These are phyloP conservation scores for Mimosa bimucronata DNA, from an alignment of 306 rosid genomes.

Conservation along the genomic window DNA sequence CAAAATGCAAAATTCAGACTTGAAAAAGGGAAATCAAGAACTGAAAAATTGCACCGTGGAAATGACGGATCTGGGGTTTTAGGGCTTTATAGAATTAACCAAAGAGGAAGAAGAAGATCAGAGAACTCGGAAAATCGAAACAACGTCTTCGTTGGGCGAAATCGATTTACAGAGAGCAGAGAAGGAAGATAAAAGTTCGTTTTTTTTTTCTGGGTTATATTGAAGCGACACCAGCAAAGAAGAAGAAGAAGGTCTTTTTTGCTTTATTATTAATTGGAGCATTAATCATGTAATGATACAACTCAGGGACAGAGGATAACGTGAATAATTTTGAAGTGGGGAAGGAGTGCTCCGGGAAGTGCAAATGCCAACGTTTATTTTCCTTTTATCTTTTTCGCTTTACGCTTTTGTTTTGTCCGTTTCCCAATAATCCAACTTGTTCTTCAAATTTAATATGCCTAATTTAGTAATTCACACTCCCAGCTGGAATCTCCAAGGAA, in stretches of 20 bases:
- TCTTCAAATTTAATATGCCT: too few species aligned
- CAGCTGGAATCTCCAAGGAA: background rate
- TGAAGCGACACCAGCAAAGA: background rate
- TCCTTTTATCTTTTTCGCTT: slow-evolving; percentile 6
- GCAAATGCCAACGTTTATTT: slow-evolving; percentile 35
- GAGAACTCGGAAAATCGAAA: background rate
- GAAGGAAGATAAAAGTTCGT: background rate
- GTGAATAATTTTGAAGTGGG: slow-evolving; percentile 5
- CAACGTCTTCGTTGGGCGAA: background rate
- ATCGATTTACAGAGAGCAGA: background rate
- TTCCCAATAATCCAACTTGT: background rate
- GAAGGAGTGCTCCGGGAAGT: background rate
- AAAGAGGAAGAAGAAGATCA: slow-evolving; percentile 19
- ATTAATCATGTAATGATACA: background rate
- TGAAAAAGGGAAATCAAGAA: background rate
- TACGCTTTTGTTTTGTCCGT: slow-evolving; percentile 6
- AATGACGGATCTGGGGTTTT: slow-evolving; percentile 13
- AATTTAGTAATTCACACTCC: too few species aligned
- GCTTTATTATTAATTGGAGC: background rate
- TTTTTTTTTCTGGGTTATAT: slow-evolving; percentile 1
- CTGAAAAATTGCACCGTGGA: background rate
- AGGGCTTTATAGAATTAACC: background rate
- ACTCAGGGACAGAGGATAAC: background rate
- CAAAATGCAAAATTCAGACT: slow-evolving; percentile 11
- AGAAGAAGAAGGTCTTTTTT: background rate